A percentile compares a stretch with the other conserved stretches of the same genome.
Conservation (phyloP, 2,329 filamentous ascomycete genomes). For the Penicillium sp. region DNA sequence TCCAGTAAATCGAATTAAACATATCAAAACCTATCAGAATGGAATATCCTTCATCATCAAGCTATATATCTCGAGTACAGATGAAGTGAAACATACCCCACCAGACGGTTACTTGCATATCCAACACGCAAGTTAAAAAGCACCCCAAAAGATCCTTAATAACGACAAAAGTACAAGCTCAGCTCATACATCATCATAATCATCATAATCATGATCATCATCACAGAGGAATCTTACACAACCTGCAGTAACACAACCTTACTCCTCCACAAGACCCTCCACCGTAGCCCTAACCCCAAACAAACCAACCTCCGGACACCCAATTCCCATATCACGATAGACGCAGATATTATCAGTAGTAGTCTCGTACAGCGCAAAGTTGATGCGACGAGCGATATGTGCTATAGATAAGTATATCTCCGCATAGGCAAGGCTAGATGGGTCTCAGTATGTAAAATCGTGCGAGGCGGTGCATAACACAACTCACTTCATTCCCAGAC, state of each 20-base stretch:
- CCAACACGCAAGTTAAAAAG: background rate
- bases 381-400: constrained; percentile 19
- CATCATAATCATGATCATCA: background rate
- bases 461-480: background rate
- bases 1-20: background rate
- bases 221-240: background rate
- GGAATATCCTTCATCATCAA: background rate
- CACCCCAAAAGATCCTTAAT: background rate
- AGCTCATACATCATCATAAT: background rate
- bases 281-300: constrained; percentile 20
- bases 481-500: constrained; percentile 24
- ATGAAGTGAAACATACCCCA: background rate
- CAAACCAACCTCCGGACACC: constrained; percentile 10
- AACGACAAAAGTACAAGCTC: background rate
- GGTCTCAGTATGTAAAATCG: background rate
- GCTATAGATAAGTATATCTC: constrained; percentile 23
- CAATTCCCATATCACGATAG: constrained; percentile 19
- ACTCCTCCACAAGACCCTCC: constrained; percentile 12
- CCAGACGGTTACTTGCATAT: background rate
- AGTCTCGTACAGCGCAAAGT: constrained; percentile 17
- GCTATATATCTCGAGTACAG: background rate
- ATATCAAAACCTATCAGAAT: background rate
- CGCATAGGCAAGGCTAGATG: constrained; percentile 20
- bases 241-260: background rate
- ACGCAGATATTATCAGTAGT: constrained; percentile 18